Evolutionary conservation across 2,329 filamentous ascomycete genomes (phyloP), one percentile per base, ranked within the genome.

Genomic region (Aureobasidium subglaciale): DNA sequence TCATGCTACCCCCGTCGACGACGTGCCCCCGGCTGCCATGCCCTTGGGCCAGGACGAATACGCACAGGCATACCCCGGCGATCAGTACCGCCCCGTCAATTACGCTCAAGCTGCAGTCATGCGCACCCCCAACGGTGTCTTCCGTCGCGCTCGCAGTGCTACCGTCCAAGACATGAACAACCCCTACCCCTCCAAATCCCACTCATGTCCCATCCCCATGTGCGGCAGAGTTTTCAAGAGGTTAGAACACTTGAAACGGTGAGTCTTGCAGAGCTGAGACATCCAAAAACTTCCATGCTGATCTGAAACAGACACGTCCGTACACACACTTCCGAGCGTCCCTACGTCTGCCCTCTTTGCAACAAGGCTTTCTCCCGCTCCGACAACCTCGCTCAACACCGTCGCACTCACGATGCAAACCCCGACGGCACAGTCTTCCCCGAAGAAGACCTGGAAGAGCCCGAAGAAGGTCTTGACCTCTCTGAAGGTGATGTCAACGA

Each of bases 291-390:
- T 20, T 11, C 10, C 18, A 5, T 56, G 29, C 22, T 55, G 34
- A 52, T 48, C 11, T 11, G 73, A 72, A 70, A 65, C 81, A 95
- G 91, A 81, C 93, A 99, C 77, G 93, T 99, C 73, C 88, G 93
- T 76, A 99, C 93, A 68, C 93, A 99, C 80, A 99, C 93, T 56
- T 93, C 99, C 80, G 93, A 99, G 79, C 89, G 92, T 76, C 93
- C 93, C 65, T 99, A 99, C 75, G 86, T 95, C 70, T 99, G 93
- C 82, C 88, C 88, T 64, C 86, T 95, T 73, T 99, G 93, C 83
- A 96, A 88, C 81, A 97, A 97, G 80, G 92, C 92, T 63, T 99
- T 99, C 74, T 97, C 93, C 58, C 82, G 93, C 75, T 97, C 92
- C 68, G 93, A 99, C 78, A 99, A 99, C 73, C 87, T 99, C 74